phyloP scores from a whole-genome alignment of 1,139 yeast species.

The Geotrichum candidum region DNA sequence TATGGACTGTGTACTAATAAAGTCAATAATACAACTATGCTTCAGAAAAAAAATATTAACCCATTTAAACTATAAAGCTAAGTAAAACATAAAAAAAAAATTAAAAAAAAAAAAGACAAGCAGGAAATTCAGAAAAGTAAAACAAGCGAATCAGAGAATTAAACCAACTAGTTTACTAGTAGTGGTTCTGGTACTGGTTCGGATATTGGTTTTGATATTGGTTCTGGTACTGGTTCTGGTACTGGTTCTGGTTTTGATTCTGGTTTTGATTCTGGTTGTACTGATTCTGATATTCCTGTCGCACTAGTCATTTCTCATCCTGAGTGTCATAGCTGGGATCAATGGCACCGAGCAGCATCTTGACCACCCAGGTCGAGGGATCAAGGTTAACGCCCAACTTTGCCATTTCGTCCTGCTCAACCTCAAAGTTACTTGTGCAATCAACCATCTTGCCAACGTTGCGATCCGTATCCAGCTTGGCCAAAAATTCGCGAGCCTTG shows the following conservation, averaged over 20 bases:
- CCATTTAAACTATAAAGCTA: not conserved
- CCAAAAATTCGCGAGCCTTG: conserved; percentile 31
- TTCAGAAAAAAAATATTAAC: not conserved
- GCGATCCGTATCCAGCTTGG: conserved; percentile 30
- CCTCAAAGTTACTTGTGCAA: conserved; percentile 31
- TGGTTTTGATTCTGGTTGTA: not conserved
- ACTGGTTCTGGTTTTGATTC: not conserved
- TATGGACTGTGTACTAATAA: not conserved
- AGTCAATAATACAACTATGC: not conserved
- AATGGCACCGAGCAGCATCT: conserved; percentile 31
- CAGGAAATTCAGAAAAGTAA: too few species aligned
- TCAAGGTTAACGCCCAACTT: conserved; percentile 30
- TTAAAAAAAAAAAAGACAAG: not conserved
- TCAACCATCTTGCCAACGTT: conserved; percentile 32
- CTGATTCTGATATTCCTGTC: not conserved
- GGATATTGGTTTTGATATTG: not conserved
- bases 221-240: too few species aligned
- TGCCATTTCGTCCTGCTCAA: conserved; percentile 34
- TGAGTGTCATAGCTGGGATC: conserved; percentile 30
- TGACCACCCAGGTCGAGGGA: conserved; percentile 32
- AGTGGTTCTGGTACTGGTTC: not conserved
- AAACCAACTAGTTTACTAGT: not conserved
- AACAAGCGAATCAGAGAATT: not conserved
- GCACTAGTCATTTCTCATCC: conserved; percentile 22
- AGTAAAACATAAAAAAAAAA: not conserved